A percentile compares a stretch with the other conserved stretches of the same genome.
Conservation (phyloP, 129 eudicot species). For the Erigeron canadensis region DNA sequence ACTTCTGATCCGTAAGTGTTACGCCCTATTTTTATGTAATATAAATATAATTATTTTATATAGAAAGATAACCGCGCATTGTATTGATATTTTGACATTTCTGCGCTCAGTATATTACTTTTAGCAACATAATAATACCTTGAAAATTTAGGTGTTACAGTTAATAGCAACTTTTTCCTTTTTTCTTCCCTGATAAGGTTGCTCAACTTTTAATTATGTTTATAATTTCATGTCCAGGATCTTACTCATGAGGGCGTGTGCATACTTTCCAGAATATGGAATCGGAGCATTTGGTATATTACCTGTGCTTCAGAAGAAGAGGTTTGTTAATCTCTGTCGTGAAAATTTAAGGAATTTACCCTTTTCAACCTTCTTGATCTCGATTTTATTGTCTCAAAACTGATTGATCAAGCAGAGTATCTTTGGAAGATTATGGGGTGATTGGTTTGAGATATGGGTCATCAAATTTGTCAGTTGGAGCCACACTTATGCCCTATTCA, state of each 20-base stretch:
- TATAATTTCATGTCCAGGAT: conserved; percentile 34
- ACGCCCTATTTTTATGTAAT: no score
- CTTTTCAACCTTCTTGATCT: conserved; percentile 16
- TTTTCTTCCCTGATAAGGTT: not conserved
- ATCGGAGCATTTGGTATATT: conserved; percentile 81
- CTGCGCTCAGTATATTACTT: not conserved
- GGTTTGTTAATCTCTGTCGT: conserved; percentile 36
- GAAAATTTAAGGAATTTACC: not conserved
- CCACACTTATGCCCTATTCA: conserved; percentile 60
- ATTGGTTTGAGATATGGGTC: conserved; percentile 89
- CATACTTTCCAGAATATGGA: conserved; percentile 73
- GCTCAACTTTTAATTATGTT: not conserved
- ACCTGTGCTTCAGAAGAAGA: conserved; percentile 58
- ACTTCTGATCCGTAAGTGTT: conserved; percentile 65
- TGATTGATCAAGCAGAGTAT: conserved; percentile 41
- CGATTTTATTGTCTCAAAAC: conserved; percentile 14
- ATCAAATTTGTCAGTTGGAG: conserved; percentile 72
- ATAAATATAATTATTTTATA: no score
- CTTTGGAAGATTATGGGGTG: conserved; percentile 59
- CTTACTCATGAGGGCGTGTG: conserved; percentile 61
- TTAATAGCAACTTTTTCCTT: not conserved
- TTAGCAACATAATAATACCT: not conserved
- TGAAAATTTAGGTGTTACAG: not conserved
- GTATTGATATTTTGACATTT: not conserved
- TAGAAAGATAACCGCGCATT: not conserved